These are phyloP conservation scores for Symmetrospora coprosmae DNA, from an alignment of 768 basidiomycete species.

Conservation along the genomic window DNA sequence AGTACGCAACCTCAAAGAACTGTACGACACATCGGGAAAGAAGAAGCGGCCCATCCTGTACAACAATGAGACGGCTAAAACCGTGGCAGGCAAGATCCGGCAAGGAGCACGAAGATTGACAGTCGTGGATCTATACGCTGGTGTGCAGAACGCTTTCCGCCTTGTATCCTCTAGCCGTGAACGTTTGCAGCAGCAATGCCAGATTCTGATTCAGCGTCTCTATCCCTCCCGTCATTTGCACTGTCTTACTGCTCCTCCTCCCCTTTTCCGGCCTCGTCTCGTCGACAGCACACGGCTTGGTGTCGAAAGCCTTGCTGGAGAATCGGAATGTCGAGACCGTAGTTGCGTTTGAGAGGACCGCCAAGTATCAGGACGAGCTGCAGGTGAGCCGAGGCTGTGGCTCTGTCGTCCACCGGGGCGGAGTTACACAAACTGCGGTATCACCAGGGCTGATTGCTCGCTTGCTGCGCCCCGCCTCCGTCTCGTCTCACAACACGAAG, in stretches of 20 bases:
- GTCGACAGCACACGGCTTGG: neutral
- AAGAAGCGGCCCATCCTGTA: neutral
- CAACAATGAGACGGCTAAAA: neutral
- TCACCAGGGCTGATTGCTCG: too few relatives aligned
- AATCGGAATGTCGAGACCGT: conserved; percentile 14
- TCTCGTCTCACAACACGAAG: too few relatives aligned
- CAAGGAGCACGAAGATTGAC: neutral
- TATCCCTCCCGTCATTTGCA: neutral
- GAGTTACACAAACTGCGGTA: too few relatives aligned
- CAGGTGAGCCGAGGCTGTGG: neutral
- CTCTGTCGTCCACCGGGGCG: too few relatives aligned
- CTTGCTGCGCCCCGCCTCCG: neutral
- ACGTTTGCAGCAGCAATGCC: too few relatives aligned
- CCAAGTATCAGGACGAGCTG: neutral
- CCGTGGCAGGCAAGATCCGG: neutral
- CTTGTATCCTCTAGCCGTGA: neutral
- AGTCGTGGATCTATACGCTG: conserved; percentile 11
- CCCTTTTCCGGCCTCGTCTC: neutral
- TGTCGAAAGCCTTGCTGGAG: conserved; percentile 17
- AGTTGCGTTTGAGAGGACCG: neutral
- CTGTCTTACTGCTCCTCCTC: neutral
- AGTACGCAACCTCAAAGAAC: neutral
- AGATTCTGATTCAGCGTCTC: neutral
- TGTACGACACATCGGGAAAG: neutral
- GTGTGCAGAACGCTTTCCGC: neutral